phyloP scores from a whole-genome alignment of 306 rosid species.

The Macrotyloma uniflorum region DNA sequence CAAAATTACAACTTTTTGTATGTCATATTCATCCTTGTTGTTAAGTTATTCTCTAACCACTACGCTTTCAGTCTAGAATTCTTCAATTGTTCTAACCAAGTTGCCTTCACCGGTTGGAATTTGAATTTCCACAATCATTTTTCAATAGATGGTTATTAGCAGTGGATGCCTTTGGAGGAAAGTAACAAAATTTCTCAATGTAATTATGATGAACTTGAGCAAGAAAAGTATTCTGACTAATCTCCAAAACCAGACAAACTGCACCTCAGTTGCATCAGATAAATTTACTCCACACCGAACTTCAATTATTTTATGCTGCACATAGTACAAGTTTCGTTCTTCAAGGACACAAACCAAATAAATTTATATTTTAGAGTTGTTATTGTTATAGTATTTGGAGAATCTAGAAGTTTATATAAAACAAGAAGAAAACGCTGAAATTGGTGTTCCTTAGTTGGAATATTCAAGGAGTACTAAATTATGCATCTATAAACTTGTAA shows the following conservation, averaged over 20 bases:
- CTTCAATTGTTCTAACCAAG: slow-evolving; percentile 15
- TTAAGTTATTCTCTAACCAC: slow-evolving; percentile 35
- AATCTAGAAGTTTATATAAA: slow-evolving; percentile 23
- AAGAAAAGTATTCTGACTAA: slow-evolving; percentile 9
- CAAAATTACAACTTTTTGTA: neutral
- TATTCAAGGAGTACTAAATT: neutral
- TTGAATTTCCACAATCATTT: slow-evolving; percentile 26
- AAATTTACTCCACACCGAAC: slow-evolving; percentile 35
- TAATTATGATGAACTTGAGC: slow-evolving; percentile 5
- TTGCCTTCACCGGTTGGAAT: slow-evolving; percentile 27
- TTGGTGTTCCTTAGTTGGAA: neutral
- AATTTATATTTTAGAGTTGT: neutral
- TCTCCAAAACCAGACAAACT: neutral
- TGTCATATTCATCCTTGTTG: slow-evolving; percentile 40
- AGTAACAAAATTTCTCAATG: slow-evolving; percentile 29
- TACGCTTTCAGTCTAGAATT: slow-evolving; percentile 18
- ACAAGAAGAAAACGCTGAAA: slow-evolving; percentile 22
- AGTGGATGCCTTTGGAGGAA: slow-evolving; percentile 24
- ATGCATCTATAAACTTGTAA: slow-evolving; percentile 12
- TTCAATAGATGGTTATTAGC: slow-evolving; percentile 27
- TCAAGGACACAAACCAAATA: slow-evolving; percentile 11
- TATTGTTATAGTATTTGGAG: neutral
- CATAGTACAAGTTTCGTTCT: slow-evolving; percentile 19
- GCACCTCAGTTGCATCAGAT: slow-evolving; percentile 33
- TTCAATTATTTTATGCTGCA: slow-evolving; percentile 4